These are phyloP conservation scores for Tricholoma saponaceum DNA, from an alignment of 768 basidiomycete genomes.

Conservation along the genomic window DNA sequence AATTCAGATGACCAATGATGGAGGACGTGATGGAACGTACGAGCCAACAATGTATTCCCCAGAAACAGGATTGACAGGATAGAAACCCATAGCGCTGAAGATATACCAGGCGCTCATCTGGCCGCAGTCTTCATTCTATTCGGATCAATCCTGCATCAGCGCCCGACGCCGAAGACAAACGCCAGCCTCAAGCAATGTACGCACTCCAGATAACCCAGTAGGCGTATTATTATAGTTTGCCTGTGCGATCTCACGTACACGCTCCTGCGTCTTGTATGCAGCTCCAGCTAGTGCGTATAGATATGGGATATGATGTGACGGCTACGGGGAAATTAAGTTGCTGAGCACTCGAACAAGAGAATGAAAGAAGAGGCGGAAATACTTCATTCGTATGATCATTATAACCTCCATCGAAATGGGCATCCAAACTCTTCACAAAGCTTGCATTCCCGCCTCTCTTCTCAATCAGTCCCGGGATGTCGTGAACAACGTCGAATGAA, in stretches of 20 bases:
- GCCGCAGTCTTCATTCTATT: slow-evolving; percentile 82
- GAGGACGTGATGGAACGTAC: slow-evolving; percentile 31
- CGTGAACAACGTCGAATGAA: slow-evolving; percentile 74
- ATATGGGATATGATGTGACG: slow-evolving; percentile 85
- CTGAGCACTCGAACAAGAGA: neutral
- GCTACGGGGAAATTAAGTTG: slow-evolving; percentile 35
- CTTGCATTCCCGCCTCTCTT: slow-evolving; percentile 59
- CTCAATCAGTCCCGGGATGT: slow-evolving; percentile 57
- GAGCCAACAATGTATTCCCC: slow-evolving; percentile 73
- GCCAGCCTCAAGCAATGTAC: no score
- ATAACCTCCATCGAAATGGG: slow-evolving; percentile 55
- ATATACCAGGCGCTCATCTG: slow-evolving; percentile 92
- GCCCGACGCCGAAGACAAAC: neutral
- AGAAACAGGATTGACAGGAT: slow-evolving; percentile 78
- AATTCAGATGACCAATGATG: neutral
- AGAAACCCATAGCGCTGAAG: slow-evolving; percentile 79
- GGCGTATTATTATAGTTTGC: slow-evolving; percentile 65
- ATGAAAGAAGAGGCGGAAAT: slow-evolving; percentile 7
- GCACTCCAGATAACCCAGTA: slow-evolving; percentile 68
- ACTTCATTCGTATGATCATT: slow-evolving; percentile 84
- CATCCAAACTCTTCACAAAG: slow-evolving; percentile 67
- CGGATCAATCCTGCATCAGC: neutral
- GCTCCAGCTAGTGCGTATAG: slow-evolving; percentile 72
- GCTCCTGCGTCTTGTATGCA: slow-evolving; percentile 65
- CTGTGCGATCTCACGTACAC: slow-evolving; percentile 62